Base-by-base conservation (phyloP, 2,329 filamentous ascomycete species). In the Colletotrichum lindemuthianum region DNA sequence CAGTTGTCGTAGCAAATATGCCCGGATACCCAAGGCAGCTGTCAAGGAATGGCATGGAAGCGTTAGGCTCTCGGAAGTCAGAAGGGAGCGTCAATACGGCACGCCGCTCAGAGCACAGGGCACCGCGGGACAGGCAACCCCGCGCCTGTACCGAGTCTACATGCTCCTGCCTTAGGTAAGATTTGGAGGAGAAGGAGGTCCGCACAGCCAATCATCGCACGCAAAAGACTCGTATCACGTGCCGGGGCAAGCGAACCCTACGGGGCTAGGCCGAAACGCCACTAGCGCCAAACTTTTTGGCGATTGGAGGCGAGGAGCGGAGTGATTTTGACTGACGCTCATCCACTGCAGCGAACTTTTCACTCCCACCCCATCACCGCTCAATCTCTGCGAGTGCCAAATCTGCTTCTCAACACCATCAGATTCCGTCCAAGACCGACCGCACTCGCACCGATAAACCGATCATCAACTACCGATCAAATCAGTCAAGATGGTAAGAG, bases 401-500 rank as follows among this genome's bases (percentile, higher is more conserved):
- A 84, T 85, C 83, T 83, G 82, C 78, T 73, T 68, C 74, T 51
- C 72, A 72, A 74, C 68, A 64, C 70, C 78, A 75, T 76, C 81
- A 84, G 82, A 84, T 84, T 84, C 83, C 77, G 79, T 79, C 44
- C 80, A 81, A 81, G 73, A 76, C 79, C 78, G 74, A 73, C 75
- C 70, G 75, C 72, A 76, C 80, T 84, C 83, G 81, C 82, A 78
- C 72, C 75, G 72, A 78, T 75, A 73, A 24, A 74, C 73, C 70
- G 70, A 73, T 69, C 74, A 70, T 69, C 74, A 74, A 78, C 74
- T 77, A 40, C 43, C 54, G 63, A 66, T 64, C 63, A 76, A 83
- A 83, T 84, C 80, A 85, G 83, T 83, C 87, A 90, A 89, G 79
- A 90, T 90, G 88, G 88, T 90, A 86, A 88, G 87, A 76, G 41